Base-by-base conservation (phyloP, 495 filamentous ascomycete species). In the Xylaria telfairii region DNA sequence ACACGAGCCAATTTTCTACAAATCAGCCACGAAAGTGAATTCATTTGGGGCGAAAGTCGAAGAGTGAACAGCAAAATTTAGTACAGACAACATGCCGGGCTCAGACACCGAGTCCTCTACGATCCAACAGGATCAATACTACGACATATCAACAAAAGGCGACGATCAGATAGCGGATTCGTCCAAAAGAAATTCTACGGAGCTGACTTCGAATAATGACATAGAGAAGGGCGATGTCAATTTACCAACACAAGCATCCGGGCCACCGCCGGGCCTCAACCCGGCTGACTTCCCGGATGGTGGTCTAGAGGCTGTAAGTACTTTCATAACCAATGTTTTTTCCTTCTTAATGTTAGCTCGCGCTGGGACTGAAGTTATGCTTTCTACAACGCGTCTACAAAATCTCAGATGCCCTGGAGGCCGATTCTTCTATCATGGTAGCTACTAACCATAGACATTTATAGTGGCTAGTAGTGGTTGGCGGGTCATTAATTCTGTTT, bases 401-500 rank as follows among this genome's bases (percentile, higher is more conserved):
- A 17, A 46, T n/a, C 34, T 46, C 24, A 21, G 28, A 46, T 39
- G 34, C 12, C 3, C 34, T 17, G 0, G 42, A 69, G n/a, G 12
- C 15, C 32, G 12, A 13, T 13, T 53, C 6, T 4, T 7, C 8
- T 32, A 15, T 39, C 6, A 26, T 26, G 3, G 19, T 13, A 54
- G 21, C 59, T 65, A 44, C 61, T 70, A 24, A 70, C 61, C 6
- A n/a, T 46, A n/a, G n/a, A 37, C n/a, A 13, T 57, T 21, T n/a
- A 7, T 15, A 70, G 68, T 93, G 91, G 90, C 76, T 89, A 41
- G 84, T 85, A 0, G 90, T 93, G 0, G 71, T 87, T 1, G 91
- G 92, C 60, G 89, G 84, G 4, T 92, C 89, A 79, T 88, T 84
- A 53, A 85, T 84, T 47, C 75, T 92, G 57, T 92, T 92, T 75